Base-by-base conservation (phyloP, 2,329 filamentous ascomycete species). In the Alternaria gansuensis region DNA sequence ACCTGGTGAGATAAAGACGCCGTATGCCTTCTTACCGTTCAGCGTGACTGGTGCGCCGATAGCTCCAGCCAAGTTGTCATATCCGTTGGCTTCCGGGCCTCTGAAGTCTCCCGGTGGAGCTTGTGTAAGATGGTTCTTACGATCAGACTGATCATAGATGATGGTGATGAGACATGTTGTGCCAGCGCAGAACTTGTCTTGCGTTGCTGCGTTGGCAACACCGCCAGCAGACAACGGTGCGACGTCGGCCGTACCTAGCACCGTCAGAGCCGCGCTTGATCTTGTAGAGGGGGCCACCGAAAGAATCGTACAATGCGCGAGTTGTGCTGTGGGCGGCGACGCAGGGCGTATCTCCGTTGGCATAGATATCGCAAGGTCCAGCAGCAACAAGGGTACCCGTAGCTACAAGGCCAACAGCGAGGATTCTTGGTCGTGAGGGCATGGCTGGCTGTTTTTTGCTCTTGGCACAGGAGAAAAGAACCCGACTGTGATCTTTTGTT, bases 111-210 rank as follows among this genome's bases (percentile, higher is more conserved):
- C 87, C 0, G 83, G 82, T 0, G 85, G 84, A 2, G 87, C 88
- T 62, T 86, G 86, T 0, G 83, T 87, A 3, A 90, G 84, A 66
- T 90, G 84, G 62, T 90, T 90, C 0, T 81, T 81, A 1, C 75
- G 75, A 53, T 86, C 86, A 11, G 87, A 88, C 74, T 90, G 88
- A 71, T 90, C 88, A 69, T 89, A 89, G 52, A 88, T 88, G 65
- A 85, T 81, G 0, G 82, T 83, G 69, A 90, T 89, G 24, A 88
- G 77, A 67, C 87, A 90, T 11, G 85, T 88, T 0, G 87, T 88
- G 48, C 78, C 73, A 9, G 79, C 73, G 66, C 87, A 90, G 75
- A 90, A 90, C 0, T 77, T 64, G 74, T 89, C 87, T 68, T 90
- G 88, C 8, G 82, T 71, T 0, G 81, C 82, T 4, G 86, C 84